These are phyloP conservation scores for Ilyonectria mors-panacis DNA, from an alignment of 2,329 filamentous ascomycete species.

Conservation along the genomic window DNA sequence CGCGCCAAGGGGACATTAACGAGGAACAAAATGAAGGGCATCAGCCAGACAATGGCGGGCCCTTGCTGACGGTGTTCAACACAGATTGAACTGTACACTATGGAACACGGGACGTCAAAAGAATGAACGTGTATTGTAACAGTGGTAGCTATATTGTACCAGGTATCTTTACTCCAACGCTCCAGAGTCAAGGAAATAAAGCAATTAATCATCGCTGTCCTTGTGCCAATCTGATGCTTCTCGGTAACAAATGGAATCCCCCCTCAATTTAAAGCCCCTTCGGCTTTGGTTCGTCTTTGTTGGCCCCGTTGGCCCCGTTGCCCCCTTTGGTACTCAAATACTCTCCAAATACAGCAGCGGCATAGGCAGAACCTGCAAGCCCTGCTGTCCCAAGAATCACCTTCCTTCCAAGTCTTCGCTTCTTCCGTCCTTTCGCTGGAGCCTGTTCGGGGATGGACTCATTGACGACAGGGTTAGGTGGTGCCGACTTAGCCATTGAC, in stretches of 20 bases:
- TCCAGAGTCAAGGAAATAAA: slow-evolving; percentile 3
- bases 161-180: slow-evolving; percentile 18
- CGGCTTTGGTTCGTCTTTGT: slow-evolving; percentile 55
- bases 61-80: too few species aligned
- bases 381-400: slow-evolving; percentile 68
- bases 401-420: slow-evolving; percentile 61
- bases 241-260: not conserved
- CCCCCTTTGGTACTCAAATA: slow-evolving; percentile 66
- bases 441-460: slow-evolving; percentile 63
- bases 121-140: not conserved
- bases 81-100: not conserved
- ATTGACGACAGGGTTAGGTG: slow-evolving; percentile 58
- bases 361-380: slow-evolving; percentile 70
- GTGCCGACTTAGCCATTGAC: slow-evolving; percentile 48
- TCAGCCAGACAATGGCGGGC: too few species aligned
- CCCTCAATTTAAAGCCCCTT: slow-evolving; percentile 47
- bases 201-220: not conserved
- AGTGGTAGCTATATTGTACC: slow-evolving; percentile 11
- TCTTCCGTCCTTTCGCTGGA: slow-evolving; percentile 52
- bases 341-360: slow-evolving; percentile 71
- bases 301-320: slow-evolving; percentile 29
- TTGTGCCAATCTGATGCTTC: not conserved
- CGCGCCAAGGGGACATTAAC: not conserved
- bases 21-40: not conserved
- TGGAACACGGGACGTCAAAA: not conserved